These are phyloP conservation scores for Wickerhamomyces alni DNA, from an alignment of 805 yeast species.

Conservation along the genomic window DNA sequence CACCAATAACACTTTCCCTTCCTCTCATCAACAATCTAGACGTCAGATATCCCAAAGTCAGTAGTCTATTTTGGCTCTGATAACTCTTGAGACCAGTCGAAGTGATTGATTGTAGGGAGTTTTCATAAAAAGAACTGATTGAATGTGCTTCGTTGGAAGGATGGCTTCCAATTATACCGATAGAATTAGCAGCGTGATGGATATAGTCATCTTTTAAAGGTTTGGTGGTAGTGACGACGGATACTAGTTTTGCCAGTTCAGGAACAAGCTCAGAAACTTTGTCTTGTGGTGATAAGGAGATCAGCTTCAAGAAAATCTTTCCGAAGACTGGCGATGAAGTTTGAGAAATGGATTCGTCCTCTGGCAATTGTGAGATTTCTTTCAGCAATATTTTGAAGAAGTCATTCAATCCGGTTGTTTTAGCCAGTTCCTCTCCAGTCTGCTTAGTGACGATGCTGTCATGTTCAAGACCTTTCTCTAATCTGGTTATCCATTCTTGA, in stretches of 20 bases:
- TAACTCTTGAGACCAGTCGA: constrained; percentile 6
- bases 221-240: constrained; percentile 14
- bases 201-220: constrained; percentile 19
- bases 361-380: constrained; percentile 15
- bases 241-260: constrained; percentile 21
- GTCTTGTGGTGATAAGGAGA: constrained; percentile 19
- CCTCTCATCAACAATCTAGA: constrained; percentile 34
- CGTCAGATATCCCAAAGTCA: constrained; percentile 38
- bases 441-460: constrained; percentile 46
- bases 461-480: constrained; percentile 61
- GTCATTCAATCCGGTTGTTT: constrained; percentile 29
- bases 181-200: constrained; percentile 33
- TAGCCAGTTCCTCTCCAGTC: constrained; percentile 18
- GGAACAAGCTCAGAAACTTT: constrained; percentile 6
- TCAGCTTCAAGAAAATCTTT: constrained; percentile 22
- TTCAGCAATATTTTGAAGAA: constrained; percentile 15
- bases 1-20: constrained; percentile 5
- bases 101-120: constrained; percentile 7
- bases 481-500: constrained; percentile 65
- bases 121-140: constrained; percentile 4
- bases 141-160: constrained; percentile 17
- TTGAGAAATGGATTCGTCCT: constrained; percentile 11
- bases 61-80: constrained; percentile 12
- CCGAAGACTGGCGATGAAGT: constrained; percentile 29
- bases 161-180: constrained; percentile 47